A percentile compares a stretch with the other conserved stretches of the same genome.
These are phyloP conservation scores for Lyophyllum atratum DNA, from an alignment of 768 basidiomycete species.

Conservation along the genomic window DNA sequence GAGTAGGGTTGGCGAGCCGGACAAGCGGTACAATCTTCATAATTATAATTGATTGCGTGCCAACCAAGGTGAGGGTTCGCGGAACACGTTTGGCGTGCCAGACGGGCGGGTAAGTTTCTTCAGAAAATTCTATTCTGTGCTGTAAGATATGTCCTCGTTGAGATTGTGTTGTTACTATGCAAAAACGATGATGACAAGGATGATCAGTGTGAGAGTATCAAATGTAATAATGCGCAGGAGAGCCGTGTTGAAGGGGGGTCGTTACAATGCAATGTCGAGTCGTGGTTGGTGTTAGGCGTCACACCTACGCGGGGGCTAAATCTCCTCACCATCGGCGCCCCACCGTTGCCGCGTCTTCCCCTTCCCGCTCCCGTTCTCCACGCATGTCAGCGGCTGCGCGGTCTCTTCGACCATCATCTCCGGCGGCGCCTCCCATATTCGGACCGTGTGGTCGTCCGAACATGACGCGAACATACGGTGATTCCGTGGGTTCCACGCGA, in stretches of 20 bases:
- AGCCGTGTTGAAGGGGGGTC: constrained; percentile 7
- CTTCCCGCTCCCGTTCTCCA: constrained; percentile 60
- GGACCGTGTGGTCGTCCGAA: constrained; percentile 88
- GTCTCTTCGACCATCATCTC: constrained; percentile 23
- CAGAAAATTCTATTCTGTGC: constrained; percentile 21
- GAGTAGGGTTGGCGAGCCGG: background rate
- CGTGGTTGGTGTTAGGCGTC: background rate
- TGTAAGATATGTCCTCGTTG: constrained; percentile 24
- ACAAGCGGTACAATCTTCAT: background rate
- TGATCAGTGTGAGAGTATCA: constrained; percentile 15
- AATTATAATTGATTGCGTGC: background rate
- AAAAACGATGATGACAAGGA: constrained; percentile 21
- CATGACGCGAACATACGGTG: constrained; percentile 95
- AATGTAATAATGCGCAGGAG: constrained; percentile 19
- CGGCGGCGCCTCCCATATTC: constrained; percentile 78
- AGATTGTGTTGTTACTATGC: constrained; percentile 29
- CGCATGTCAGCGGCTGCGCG: constrained; percentile 20
- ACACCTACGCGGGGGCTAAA: constrained; percentile 1
- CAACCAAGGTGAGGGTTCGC: background rate
- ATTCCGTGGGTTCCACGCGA: constrained; percentile 93
- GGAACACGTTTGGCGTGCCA: background rate
- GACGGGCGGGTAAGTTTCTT: background rate
- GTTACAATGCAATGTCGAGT: constrained; percentile 18
- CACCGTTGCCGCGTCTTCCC: constrained; percentile 58
- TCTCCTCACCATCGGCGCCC: constrained; percentile 33